Conservation (phyloP, 2,329 filamentous ascomycete genomes). For the Fusarium stilboides region DNA sequence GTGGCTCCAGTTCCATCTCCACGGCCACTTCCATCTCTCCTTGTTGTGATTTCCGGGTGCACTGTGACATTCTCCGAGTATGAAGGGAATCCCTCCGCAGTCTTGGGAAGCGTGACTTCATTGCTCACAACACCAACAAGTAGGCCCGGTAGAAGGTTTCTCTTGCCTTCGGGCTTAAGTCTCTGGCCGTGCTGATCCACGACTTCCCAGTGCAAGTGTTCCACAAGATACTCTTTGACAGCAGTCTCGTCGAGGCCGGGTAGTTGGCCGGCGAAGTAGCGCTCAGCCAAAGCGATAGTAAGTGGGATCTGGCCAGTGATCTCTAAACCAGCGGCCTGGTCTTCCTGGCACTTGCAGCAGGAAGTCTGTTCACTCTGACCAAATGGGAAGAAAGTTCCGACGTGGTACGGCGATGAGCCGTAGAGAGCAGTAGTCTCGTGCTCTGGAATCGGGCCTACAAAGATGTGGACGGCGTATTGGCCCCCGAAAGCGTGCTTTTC, state of each 20-base stretch:
- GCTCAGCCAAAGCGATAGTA: constrained; percentile 17
- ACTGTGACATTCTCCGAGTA: background rate
- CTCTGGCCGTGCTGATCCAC: constrained; percentile 1
- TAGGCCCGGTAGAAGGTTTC: too few relatives aligned
- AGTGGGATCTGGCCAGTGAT: constrained; percentile 20
- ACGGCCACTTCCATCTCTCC: background rate
- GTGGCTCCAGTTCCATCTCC: background rate
- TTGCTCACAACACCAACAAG: too few relatives aligned
- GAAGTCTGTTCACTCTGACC: constrained; percentile 1
- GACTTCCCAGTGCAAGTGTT: constrained; percentile 14
- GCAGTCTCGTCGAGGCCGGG: background rate
- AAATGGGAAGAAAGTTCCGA: constrained; percentile 9
- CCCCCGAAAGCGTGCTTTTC: too few relatives aligned
- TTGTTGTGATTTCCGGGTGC: background rate
- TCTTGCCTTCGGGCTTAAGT: background rate
- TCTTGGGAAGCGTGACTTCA: background rate
- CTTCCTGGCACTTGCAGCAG: constrained; percentile 6
- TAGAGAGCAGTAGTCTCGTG: constrained; percentile 3
- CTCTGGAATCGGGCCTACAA: constrained; percentile 4
- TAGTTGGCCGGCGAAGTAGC: constrained; percentile 17
- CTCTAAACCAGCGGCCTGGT: constrained; percentile 4
- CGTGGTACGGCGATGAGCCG: constrained; percentile 1
- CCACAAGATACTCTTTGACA: constrained; percentile 3
- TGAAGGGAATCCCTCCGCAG: background rate
- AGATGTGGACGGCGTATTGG: constrained; percentile 15